Evolutionary conservation across 2,329 filamentous ascomycete genomes (phyloP), one percentile per base, ranked within the genome.

Genomic region (Botrytis porri): DNA sequence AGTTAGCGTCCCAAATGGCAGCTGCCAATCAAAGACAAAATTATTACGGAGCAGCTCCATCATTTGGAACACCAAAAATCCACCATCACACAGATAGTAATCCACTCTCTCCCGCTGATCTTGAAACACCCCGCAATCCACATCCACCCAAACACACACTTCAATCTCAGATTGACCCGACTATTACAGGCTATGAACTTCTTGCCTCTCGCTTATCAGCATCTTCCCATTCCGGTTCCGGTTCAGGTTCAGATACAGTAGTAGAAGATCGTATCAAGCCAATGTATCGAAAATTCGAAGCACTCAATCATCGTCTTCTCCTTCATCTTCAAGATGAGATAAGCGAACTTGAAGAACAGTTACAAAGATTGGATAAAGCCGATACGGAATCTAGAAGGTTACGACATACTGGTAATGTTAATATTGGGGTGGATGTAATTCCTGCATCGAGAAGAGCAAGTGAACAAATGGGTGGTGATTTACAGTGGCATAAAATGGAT

Each of bases 291-390:
- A 91, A 91, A 73, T 98, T 98, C 79, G 91, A 93, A 80, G 87
- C 89, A 18, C 83, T 97, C 29, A 95, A 96, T 78, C 94, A 97
- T 80, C 90, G 95, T 4, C 83, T 97, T 4, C 84, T 98, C 4
- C 85, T 97, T 0, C 90, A 96, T 75, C 85, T 97, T 25, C 95
- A 97, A 81, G 94, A 97, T 79, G 93, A 97, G 80, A 88, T 97
- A 29, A 86, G 86, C 43, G 92, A 95, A 77, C 84, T 97, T 54
- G 94, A 97, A 81, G 90, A 94, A 78, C 89, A 95, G 73, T 86
- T 98, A 1, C 87, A 88, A 29, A 84, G 85, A 0, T 82, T 96
- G 1, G 95, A 97, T 78, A 83, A 83, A 32, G 82, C 83, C 1
- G 88, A 89, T 76, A 87, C 87, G 0, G 84, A 86, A 70, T 78